These are phyloP conservation scores for Nicotiana tomentosiformis DNA, from an alignment of 257 asterid species.

Conservation along the genomic window DNA sequence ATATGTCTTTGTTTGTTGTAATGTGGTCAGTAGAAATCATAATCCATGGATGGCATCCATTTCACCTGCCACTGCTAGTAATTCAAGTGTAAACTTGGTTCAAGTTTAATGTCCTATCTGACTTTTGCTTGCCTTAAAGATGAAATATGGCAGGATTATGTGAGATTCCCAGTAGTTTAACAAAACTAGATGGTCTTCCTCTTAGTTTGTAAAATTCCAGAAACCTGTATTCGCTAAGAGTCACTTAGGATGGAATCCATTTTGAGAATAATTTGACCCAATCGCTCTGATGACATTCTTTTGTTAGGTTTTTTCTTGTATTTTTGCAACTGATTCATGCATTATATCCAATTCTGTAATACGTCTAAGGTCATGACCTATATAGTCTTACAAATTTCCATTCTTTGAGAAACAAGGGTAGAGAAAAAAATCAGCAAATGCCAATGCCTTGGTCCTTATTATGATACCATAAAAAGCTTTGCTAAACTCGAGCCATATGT, in stretches of 20 bases:
- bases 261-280: background rate
- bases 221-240: background rate
- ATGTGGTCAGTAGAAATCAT: background rate
- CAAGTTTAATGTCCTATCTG: background rate
- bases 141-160: background rate
- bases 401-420: background rate
- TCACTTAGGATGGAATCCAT: background rate
- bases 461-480: background rate
- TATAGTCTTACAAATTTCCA: background rate
- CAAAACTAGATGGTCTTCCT: background rate
- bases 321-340: background rate
- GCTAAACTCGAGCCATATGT: background rate
- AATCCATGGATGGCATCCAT: background rate
- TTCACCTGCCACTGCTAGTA: background rate
- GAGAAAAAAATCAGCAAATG: background rate
- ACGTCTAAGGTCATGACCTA: background rate
- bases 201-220: background rate
- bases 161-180: background rate
- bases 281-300: background rate
- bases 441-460: background rate
- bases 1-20: background rate
- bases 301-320: background rate
- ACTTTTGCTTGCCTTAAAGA: background rate
- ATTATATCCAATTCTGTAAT: background rate
- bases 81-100: background rate